Evolutionary conservation across 305 asterid species (phyloP).

Genomic region (Withania somnifera): DNA sequence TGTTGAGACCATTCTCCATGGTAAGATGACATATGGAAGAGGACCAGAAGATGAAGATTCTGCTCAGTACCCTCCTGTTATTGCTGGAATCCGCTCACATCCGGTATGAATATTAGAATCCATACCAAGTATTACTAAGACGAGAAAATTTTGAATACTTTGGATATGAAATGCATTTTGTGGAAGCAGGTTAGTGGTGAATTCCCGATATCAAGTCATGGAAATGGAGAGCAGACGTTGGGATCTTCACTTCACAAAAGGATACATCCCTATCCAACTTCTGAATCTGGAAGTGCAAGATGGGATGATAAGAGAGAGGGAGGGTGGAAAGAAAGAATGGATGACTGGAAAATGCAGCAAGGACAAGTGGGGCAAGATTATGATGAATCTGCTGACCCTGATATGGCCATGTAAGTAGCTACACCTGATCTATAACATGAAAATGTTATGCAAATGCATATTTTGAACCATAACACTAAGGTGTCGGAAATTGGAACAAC

Average conservation of each 20-base stretch:
- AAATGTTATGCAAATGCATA: not conserved
- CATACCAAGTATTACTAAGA: not conserved
- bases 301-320: slow-evolving; percentile 79
- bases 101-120: slow-evolving; percentile 33
- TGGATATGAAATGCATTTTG: not conserved
- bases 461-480: not conserved
- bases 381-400: slow-evolving; percentile 62
- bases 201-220: slow-evolving; percentile 47
- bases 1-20: slow-evolving; percentile 92
- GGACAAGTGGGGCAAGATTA: slow-evolving; percentile 57
- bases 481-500: not conserved
- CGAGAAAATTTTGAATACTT: not conserved
- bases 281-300: slow-evolving; percentile 70
- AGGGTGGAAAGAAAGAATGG: slow-evolving; percentile 96
- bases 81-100: slow-evolving; percentile 65
- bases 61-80: slow-evolving; percentile 62
- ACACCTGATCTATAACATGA: not conserved
- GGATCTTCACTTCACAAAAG: slow-evolving; percentile 73
- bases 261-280: slow-evolving; percentile 66
- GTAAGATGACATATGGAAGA: slow-evolving; percentile 97
- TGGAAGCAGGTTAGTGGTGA: slow-evolving; percentile 77
- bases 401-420: slow-evolving; percentile 58
- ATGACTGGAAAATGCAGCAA: slow-evolving; percentile 91
- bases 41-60: slow-evolving; percentile 79
- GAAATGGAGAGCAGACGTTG: slow-evolving; percentile 66